These are phyloP conservation scores for Isabelozyma rhagii DNA, from an alignment of 805 yeast species.

Conservation along the genomic window DNA sequence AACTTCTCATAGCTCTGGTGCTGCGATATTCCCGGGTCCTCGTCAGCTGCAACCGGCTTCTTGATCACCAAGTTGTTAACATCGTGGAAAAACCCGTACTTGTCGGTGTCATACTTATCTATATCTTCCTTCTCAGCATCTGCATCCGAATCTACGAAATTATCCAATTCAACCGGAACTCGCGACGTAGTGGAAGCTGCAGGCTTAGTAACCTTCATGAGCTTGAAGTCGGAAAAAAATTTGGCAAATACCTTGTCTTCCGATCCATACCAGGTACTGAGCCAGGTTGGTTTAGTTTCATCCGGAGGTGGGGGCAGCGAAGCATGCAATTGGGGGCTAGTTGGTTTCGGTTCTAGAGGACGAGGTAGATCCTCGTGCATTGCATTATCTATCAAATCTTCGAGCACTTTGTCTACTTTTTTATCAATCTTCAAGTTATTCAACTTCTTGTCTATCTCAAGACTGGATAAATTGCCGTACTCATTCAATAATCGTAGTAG, in stretches of 20 bases:
- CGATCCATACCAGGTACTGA: conserved; percentile 11
- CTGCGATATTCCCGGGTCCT: not conserved
- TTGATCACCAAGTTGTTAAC: conserved; percentile 1
- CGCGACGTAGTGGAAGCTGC: conserved; percentile 1
- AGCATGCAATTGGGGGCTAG: not conserved
- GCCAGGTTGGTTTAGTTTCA: conserved; percentile 6
- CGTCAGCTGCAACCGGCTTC: not conserved
- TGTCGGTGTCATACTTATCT: conserved; percentile 36
- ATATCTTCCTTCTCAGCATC: conserved; percentile 17
- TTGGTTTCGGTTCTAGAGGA: not conserved
- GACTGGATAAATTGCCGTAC: conserved; percentile 31
- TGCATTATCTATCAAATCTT: conserved; percentile 28
- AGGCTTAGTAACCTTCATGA: too few species aligned
- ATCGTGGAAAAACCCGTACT: conserved; percentile 47
- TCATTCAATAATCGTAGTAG: conserved; percentile 30
- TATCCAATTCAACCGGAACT: conserved; percentile 46
- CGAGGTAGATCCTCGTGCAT: conserved; percentile 15
- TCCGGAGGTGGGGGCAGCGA: not conserved
- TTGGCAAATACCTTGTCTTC: not conserved
- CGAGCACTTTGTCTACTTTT: conserved; percentile 17
- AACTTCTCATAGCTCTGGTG: conserved; percentile 19
- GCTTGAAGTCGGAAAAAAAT: not conserved
- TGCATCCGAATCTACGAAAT: conserved; percentile 5
- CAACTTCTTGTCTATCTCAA: conserved; percentile 32
- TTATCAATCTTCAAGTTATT: conserved; percentile 11